Percentiles rank a stretch among this genome's conserved stretches.
Evolutionary conservation across 106 monocot genomes (phyloP).

Genomic region (Agapanthus africanus): DNA sequence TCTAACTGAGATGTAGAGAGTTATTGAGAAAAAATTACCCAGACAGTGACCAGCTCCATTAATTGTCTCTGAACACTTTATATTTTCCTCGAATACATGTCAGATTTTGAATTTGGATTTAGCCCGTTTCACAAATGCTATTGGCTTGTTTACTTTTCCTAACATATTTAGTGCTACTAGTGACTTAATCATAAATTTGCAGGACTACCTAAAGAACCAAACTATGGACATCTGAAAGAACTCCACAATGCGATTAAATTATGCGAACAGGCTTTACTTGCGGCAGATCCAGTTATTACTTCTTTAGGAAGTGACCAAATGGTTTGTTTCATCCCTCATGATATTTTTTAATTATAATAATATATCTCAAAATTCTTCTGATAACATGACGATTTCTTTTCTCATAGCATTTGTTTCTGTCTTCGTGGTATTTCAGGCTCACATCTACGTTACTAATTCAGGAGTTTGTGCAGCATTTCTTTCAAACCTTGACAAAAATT

Average conservation of each 20-base stretch:
- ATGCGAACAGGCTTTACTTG: slow-evolving; percentile 78
- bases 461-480: slow-evolving; percentile 95
- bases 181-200: too few species aligned
- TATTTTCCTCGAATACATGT: too few species aligned
- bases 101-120: too few species aligned
- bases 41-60: too few species aligned
- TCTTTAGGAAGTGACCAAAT: slow-evolving; percentile 63
- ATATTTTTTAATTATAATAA: too few species aligned
- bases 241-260: slow-evolving; percentile 86
- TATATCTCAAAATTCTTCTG: background rate
- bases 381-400: background rate
- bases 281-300: slow-evolving; percentile 68
- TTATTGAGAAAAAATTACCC: too few species aligned
- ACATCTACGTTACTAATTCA: slow-evolving; percentile 54
- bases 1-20: too few species aligned
- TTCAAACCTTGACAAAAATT: slow-evolving; percentile 65
- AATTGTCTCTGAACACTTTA: too few species aligned
- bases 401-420: background rate
- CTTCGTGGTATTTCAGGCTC: slow-evolving; percentile 41
- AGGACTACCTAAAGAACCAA: slow-evolving; percentile 81
- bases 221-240: slow-evolving; percentile 85
- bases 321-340: slow-evolving; percentile 29
- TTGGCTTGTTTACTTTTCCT: too few species aligned
- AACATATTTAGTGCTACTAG: background rate
- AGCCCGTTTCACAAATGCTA: too few species aligned